These are phyloP conservation scores for Candida sp. DNA, from an alignment of 1,139 yeast genomes.

Conservation along the genomic window DNA sequence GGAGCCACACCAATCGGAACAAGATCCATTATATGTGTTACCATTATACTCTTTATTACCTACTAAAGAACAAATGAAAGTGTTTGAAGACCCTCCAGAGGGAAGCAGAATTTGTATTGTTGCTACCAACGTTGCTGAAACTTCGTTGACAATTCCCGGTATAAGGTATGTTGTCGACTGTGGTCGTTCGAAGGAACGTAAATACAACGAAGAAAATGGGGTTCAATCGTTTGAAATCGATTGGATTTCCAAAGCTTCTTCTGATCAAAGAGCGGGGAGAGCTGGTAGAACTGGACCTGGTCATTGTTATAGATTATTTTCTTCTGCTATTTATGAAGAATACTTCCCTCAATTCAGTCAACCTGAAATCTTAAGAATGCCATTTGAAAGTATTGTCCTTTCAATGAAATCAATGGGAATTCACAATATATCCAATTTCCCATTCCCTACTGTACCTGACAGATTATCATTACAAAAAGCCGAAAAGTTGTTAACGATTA, in stretches of 20 bases:
- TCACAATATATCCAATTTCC: conserved; percentile 85
- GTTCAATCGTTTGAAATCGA: conserved; percentile 90
- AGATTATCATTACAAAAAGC: conserved; percentile 59
- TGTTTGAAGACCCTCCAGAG: conserved; percentile 79
- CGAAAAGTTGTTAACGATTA: conserved; percentile 58
- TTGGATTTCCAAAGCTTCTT: conserved; percentile 95
- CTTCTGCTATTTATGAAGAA: conserved; percentile 93
- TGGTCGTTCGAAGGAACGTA: conserved; percentile 90
- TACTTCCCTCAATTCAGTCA: conserved; percentile 78
- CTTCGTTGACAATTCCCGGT: conserved; percentile 95
- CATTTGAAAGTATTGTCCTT: conserved; percentile 90
- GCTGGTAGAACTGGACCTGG: conserved; percentile 99
- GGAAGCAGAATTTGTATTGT: conserved; percentile 89
- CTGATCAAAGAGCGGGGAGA: conserved; percentile 95
- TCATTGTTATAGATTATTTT: conserved; percentile 87
- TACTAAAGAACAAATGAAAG: conserved; percentile 91
- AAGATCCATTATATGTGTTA: conserved; percentile 83
- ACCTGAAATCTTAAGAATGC: conserved; percentile 94
- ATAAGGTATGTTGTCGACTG: conserved; percentile 93
- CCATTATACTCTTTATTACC: conserved; percentile 93
- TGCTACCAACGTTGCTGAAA: conserved; percentile 98
- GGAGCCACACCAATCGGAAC: conserved; percentile 71
- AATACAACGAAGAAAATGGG: conserved; percentile 78
- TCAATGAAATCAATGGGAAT: conserved; percentile 98
- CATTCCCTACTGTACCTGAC: conserved; percentile 96